Evolutionary conservation across 2,329 filamentous ascomycete genomes (phyloP), one percentile per base, ranked within the genome.

Genomic region (Atkinsonella hypoxylon): DNA sequence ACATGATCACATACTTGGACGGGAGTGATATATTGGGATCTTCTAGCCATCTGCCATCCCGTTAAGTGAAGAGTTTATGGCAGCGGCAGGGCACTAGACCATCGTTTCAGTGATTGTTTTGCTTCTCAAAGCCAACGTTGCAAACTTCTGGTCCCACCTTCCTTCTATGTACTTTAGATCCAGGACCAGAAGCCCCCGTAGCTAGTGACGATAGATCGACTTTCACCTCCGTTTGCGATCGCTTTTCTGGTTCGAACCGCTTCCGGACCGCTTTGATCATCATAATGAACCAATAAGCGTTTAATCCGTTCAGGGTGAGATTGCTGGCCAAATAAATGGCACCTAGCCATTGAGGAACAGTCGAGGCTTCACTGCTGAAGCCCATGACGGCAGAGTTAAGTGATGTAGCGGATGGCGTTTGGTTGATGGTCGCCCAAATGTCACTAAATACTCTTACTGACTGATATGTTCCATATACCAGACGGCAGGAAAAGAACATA

Each of bases 231-330:
- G 61, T 65, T 48, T 50, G 55, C 50, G 56, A 60, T 36, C 64
- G 61, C 38, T 67, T 62, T 26, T 54, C 53, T 11, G 83, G 67
- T 53, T 80, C 76, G 62, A 93, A 93, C 26, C 87, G 76, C 71
- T 87, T 89, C 53, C 82, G 75, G 12, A 93, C 80, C 9, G 87
- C 86, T 53, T 80, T 75, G 55, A 94, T 82, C 88, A 94, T 94
- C 76, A 88, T 89, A 61, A 81, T 74, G 64, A 91, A 93, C 88
- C 88, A 94, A 68, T 83, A 87, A 61, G 87, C 82, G 68, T 94
- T 94, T 48, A 94, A 70, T 12, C 77, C 74, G 61, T 89, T 91
- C 26, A 94, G 75, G 0, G 78, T 77, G 18, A 87, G 49, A 64
- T 93, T 93, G 61, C 79, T 82, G 10, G 73, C 74, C 7, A 89